These are phyloP conservation scores for Volvox africanus DNA, from an alignment of 139 green algal genomes.

Conservation along the genomic window DNA sequence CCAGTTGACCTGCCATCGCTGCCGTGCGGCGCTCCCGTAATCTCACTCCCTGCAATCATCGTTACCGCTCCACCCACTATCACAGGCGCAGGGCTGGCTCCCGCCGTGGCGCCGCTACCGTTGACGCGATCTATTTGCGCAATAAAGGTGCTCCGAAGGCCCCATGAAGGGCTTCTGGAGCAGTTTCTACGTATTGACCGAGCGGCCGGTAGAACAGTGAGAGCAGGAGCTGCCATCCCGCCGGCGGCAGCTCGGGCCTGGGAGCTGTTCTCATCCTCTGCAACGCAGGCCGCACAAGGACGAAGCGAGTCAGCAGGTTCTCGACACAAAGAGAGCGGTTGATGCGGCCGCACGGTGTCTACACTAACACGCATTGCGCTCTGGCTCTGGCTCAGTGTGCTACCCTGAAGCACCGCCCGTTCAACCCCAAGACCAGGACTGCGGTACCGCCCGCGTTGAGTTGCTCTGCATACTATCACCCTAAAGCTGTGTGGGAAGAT, in stretches of 20 bases:
- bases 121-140: neutral
- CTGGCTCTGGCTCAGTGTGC: no score
- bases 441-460: no score
- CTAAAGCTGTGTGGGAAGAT: no score
- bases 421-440: no score
- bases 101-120: conserved; percentile 14
- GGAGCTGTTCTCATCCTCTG: conserved; percentile 9
- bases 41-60: no score
- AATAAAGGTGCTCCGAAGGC: neutral
- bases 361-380: no score
- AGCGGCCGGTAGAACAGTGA: neutral
- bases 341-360: no score
- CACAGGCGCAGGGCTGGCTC: neutral
- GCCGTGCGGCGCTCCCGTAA: neutral
- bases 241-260: neutral
- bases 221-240: neutral
- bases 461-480: no score
- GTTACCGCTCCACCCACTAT: neutral
- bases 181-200: neutral
- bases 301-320: no score
- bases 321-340: no score
- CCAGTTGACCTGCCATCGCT: no score
- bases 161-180: conserved; percentile 5
- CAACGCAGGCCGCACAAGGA: neutral
- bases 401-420: no score